Percentiles rank a stretch among this genome's conserved stretches.
Evolutionary conservation across 139 green algal species (phyloP).

Genomic region (Closterium sp.): DNA sequence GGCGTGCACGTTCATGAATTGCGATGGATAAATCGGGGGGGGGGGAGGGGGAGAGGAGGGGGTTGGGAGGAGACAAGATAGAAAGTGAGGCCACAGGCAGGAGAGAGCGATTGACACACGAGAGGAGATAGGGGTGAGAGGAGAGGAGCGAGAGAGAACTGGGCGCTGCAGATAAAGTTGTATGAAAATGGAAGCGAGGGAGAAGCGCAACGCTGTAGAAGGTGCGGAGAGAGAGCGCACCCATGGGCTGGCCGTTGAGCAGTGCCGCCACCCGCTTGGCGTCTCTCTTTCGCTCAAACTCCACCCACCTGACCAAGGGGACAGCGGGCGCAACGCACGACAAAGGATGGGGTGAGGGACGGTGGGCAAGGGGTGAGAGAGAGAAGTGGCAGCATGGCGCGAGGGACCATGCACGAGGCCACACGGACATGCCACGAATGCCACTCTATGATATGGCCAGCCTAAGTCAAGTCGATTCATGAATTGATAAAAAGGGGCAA

Average conservation of each 20-base stretch:
- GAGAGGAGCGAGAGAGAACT: not conserved
- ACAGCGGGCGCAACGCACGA: too few species aligned
- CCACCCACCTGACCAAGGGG: conserved; percentile 79
- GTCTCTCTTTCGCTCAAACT: conserved; percentile 88
- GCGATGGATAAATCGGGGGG: too few species aligned
- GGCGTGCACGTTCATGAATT: too few species aligned
- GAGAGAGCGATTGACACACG: not conserved
- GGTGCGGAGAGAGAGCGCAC: conserved; percentile 30
- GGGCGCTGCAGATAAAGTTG: not conserved
- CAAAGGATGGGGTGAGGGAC: too few species aligned
- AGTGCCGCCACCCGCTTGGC: conserved; percentile 73
- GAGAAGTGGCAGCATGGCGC: too few species aligned
- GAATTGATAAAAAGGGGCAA: too few species aligned
- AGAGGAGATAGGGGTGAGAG: not conserved
- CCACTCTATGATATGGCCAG: too few species aligned
- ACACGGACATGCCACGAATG: too few species aligned
- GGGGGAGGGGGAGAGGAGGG: not conserved
- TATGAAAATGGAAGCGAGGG: not conserved
- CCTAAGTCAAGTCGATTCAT: too few species aligned
- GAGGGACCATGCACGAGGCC: too few species aligned
- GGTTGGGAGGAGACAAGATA: not conserved
- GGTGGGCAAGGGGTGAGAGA: too few species aligned
- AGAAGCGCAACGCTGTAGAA: not conserved
- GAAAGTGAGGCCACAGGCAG: not conserved
- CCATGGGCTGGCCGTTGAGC: conserved; percentile 79